phyloP scores from a whole-genome alignment of 306 rosid genomes.

The Gleditsia sinensis region DNA sequence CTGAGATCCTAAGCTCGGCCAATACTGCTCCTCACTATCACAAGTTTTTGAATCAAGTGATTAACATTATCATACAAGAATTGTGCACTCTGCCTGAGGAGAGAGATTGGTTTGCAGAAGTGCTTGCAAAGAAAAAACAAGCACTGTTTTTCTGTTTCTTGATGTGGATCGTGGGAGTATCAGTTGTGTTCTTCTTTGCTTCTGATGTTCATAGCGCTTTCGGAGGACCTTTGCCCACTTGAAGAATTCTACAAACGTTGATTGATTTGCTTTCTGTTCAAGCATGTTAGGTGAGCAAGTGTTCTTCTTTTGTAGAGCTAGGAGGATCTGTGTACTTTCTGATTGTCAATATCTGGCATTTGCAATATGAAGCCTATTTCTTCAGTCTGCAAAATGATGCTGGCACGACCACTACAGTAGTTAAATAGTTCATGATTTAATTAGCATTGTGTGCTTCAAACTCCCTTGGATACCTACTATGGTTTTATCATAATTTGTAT shows the following conservation, averaged over 20 bases:
- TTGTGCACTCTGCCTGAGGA: constrained; percentile 36
- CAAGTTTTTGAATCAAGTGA: constrained; percentile 45
- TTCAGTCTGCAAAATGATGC: no score
- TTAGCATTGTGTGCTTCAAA: no score
- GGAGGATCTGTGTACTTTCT: not conserved
- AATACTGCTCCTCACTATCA: constrained; percentile 36
- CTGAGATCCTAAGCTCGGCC: constrained; percentile 36
- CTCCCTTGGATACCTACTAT: no score
- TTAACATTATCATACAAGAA: constrained; percentile 33
- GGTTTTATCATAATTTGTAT: no score
- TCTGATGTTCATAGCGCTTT: constrained; percentile 25
- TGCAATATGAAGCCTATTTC: no score
- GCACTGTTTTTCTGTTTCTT: constrained; percentile 31
- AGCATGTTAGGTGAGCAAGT: not conserved
- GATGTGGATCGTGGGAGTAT: constrained; percentile 41
- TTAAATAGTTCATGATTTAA: no score
- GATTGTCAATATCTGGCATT: not conserved
- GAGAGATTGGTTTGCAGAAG: constrained; percentile 30
- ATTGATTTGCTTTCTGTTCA: not conserved
- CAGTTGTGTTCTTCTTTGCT: constrained; percentile 20
- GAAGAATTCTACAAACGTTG: constrained; percentile 11
- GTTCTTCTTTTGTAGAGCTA: not conserved
- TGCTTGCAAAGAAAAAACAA: constrained; percentile 32
- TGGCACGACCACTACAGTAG: no score
- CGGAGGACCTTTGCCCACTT: constrained; percentile 49